Evolutionary conservation across 768 basidiomycete genomes (phyloP), one percentile per base, ranked within the genome.

Genomic region (Strobilomyces echinocephalus): DNA sequence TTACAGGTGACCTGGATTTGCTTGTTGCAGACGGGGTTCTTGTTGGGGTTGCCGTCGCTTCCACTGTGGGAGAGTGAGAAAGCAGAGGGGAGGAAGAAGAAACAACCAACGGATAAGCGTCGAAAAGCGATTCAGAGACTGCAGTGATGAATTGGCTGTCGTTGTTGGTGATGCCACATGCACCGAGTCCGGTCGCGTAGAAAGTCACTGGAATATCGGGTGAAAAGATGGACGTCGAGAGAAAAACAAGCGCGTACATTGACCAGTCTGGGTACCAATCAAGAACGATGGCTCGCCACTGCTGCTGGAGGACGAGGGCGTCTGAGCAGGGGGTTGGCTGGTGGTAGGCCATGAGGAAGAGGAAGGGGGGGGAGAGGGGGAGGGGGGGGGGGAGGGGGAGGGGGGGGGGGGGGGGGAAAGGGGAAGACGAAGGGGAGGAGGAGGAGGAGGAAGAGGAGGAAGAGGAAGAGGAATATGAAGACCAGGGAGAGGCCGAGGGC

Each of bases 1-100:
- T 67, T 70, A 87, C 87, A 88, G 6, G 20, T 56, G 9, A 71
- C 70, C 0, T 20, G 60, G 51, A 87, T 70, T 50, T 70, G 58
- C 61, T 69, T 75, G 59, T 72, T 71, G 65, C 91, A 92, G 50
- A 92, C 66, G 33, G 90, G 88, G 73, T 93, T 91, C 51, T 57
- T 62, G 68, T 91, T 92, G 26, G 89, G 85, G 74, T 92, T 81
- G 24, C 78, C 77, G 16, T 69, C 48, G 64, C 82, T 85, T 10
- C 75, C 79, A 42, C 86, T 88, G 42, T 8, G 16, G 34, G 14
- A 50, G 38, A 40, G 21, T 52, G 48, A 59, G 57, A 15, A 24
- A 35, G 24, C 16, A 31, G 28, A 16, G 11, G n/a, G 4, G 1
- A 0, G 16, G 16, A 2, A 14, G 40, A 48, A 24, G 24, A 44